phyloP scores from a whole-genome alignment of 2,329 filamentous ascomycete species.

The Ophiostoma himal-ulmi region DNA sequence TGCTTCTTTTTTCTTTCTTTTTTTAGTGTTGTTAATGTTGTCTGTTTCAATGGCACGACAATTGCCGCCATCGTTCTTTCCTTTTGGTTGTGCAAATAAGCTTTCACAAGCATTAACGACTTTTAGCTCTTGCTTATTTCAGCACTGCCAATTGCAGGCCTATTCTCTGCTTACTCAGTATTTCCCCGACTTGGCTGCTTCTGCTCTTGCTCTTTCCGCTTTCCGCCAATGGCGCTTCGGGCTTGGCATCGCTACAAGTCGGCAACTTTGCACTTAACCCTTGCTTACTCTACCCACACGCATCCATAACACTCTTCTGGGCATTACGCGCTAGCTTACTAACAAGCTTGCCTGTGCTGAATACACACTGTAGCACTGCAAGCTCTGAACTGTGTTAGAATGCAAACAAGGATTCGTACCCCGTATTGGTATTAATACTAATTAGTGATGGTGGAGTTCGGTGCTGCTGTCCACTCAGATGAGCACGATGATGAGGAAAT shows the following conservation, averaged over 20 bases:
- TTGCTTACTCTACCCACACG: not conserved
- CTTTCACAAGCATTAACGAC: not conserved
- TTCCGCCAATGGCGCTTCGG: slow-evolving; percentile 10
- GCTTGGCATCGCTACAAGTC: slow-evolving; percentile 4
- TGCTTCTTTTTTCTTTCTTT: not conserved
- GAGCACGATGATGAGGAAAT: not conserved
- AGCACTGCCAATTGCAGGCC: not conserved
- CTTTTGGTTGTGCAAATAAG: not conserved
- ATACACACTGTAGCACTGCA: no score
- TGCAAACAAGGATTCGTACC: no score
- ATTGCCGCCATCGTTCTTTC: not conserved
- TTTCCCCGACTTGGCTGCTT: not conserved
- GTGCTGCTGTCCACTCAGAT: not conserved
- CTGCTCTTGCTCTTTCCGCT: not conserved
- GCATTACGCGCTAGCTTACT: no score
- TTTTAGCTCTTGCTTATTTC: not conserved
- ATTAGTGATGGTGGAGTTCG: not conserved
- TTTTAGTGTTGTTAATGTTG: not conserved
- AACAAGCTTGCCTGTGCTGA: no score
- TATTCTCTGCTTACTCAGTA: not conserved
- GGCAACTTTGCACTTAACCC: not conserved
- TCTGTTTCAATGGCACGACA: no score
- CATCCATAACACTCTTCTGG: not conserved
- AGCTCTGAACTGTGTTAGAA: no score
- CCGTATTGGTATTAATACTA: no score